Evolutionary conservation across 2,329 filamentous ascomycete genomes (phyloP).

Genomic region (Monilinia aucupariae): DNA sequence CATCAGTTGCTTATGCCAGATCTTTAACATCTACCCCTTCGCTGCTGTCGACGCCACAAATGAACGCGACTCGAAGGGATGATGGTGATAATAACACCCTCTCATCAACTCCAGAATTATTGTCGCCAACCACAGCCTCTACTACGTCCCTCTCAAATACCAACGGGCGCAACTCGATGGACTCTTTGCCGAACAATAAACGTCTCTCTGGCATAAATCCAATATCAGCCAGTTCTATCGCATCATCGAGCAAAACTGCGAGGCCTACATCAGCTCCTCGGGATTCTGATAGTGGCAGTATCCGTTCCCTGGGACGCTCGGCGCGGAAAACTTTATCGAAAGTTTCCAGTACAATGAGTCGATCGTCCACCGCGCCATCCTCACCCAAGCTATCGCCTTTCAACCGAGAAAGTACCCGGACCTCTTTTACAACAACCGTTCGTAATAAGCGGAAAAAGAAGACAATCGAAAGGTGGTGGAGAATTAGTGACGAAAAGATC

Average conservation of each 20-base stretch:
- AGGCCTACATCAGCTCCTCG: conserved; percentile 28
- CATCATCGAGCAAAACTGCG: conserved; percentile 19
- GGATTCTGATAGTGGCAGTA: conserved; percentile 47
- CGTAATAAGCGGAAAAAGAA: conserved; percentile 52
- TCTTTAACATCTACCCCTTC: conserved; percentile 28
- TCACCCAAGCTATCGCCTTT: conserved; percentile 15
- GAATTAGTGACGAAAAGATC: conserved; percentile 94
- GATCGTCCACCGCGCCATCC: conserved; percentile 19
- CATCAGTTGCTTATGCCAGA: conserved; percentile 59
- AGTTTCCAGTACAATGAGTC: conserved; percentile 23
- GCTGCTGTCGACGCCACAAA: conserved; percentile 30
- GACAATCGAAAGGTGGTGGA: conserved; percentile 80
- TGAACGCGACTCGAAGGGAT: conserved; percentile 33
- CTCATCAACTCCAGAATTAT: conserved; percentile 30
- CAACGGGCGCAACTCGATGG: conserved; percentile 19
- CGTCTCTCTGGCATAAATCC: conserved; percentile 16
- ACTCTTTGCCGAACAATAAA: conserved; percentile 16
- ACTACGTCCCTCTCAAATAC: conserved; percentile 28
- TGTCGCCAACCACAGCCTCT: conserved; percentile 30
- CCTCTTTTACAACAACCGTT: conserved; percentile 18
- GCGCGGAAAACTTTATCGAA: conserved; percentile 50
- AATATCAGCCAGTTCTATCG: conserved; percentile 20
- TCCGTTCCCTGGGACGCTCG: conserved; percentile 53
- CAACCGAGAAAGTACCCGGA: conserved; percentile 2
- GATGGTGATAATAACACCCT: conserved; percentile 25